Evolutionary conservation across 768 basidiomycete species (phyloP).

Genomic region (Amanita muscaria): DNA sequence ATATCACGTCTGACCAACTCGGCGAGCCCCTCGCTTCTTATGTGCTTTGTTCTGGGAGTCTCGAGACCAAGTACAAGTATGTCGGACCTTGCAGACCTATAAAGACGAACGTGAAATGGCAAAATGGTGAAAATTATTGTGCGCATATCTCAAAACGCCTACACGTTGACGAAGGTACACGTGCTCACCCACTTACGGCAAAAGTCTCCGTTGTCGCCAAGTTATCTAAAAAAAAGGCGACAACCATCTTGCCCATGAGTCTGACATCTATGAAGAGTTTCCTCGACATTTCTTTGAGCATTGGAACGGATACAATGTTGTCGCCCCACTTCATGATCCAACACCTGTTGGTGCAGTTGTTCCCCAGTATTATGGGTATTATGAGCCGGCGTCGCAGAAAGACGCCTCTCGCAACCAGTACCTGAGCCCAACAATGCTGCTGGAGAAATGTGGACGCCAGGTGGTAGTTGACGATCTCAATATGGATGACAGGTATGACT

Average conservation of each 20-base stretch:
- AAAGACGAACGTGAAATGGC: constrained; percentile 22
- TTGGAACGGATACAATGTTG: constrained; percentile 40
- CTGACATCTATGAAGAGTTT: constrained; percentile 35
- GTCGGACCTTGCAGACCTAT: constrained; percentile 19
- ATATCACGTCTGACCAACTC: not conserved
- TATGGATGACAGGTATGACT: constrained; percentile 32
- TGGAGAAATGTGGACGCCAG: constrained; percentile 33
- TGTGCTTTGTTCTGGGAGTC: not conserved
- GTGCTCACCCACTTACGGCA: constrained; percentile 25
- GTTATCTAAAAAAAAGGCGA: constrained; percentile 34
- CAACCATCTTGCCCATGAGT: constrained; percentile 30
- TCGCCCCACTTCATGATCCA: constrained; percentile 32
- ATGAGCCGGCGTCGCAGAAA: constrained; percentile 15
- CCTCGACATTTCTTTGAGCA: constrained; percentile 38
- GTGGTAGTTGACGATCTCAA: constrained; percentile 19
- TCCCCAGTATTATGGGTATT: constrained; percentile 62
- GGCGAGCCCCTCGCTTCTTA: not conserved
- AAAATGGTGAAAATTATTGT: constrained; percentile 25
- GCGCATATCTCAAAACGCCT: constrained; percentile 15
- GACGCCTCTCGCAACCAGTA: constrained; percentile 10
- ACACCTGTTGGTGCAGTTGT: constrained; percentile 42
- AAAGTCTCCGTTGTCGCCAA: constrained; percentile 37
- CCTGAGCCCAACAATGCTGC: constrained; percentile 33
- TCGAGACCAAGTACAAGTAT: constrained; percentile 9
- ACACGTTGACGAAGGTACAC: not conserved